Conservation (phyloP, 805 yeast genomes). For the Candida xiaguanensis region DNA sequence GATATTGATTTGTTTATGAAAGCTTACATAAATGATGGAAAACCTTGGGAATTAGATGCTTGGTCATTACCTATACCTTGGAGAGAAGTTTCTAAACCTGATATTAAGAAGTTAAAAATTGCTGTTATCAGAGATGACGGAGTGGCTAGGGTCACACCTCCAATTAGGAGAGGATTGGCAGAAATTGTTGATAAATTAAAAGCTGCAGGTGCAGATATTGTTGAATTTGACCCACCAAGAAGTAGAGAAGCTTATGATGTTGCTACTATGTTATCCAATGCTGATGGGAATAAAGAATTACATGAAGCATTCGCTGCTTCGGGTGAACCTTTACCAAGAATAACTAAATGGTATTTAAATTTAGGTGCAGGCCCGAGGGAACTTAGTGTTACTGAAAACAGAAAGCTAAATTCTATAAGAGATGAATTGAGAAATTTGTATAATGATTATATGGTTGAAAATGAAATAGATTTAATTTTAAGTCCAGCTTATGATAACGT, state of each 20-base stretch:
- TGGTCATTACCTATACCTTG: conserved; percentile 49
- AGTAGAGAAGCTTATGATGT: conserved; percentile 57
- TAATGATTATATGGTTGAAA: conserved; percentile 46
- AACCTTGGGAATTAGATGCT: conserved; percentile 57
- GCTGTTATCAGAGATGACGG: conserved; percentile 66
- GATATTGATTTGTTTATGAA: conserved; percentile 71
- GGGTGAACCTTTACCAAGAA: conserved; percentile 66
- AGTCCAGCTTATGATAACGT: conserved; percentile 67
- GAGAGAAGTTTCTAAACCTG: conserved; percentile 41
- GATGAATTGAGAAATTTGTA: conserved; percentile 59
- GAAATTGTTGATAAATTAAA: conserved; percentile 49
- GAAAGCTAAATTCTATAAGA: conserved; percentile 51
- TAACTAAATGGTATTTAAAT: conserved; percentile 59
- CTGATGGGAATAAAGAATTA: conserved; percentile 66
- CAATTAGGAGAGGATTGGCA: conserved; percentile 54
- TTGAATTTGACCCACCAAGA: conserved; percentile 55
- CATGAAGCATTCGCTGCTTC: conserved; percentile 48
- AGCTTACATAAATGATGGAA: conserved; percentile 53
- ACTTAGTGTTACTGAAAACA: conserved; percentile 48
- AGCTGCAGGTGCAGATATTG: conserved; percentile 54
- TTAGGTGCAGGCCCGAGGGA: conserved; percentile 54
- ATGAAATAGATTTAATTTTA: conserved; percentile 60
- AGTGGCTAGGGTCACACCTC: conserved; percentile 63
- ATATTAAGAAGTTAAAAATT: conserved; percentile 45
- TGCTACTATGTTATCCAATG: conserved; percentile 53